Evolutionary conservation across 345 rosid genomes (phyloP).

Genomic region (Eucalyptus tenuipes): DNA sequence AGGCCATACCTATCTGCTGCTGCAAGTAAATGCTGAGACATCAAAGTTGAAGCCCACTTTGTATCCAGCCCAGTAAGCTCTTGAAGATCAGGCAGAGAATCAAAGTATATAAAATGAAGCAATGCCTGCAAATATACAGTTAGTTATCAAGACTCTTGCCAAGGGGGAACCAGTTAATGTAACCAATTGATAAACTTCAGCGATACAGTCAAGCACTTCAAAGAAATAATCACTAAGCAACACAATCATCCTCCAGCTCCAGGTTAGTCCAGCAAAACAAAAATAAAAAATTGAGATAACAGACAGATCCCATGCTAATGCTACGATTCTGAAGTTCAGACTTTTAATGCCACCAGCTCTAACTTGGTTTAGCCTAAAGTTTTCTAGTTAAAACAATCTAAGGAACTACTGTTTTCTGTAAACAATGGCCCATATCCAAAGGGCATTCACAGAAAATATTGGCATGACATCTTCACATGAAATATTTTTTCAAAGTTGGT

Average conservation of each 20-base stretch:
- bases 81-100: constrained; percentile 44
- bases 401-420: neutral
- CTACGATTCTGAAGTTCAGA: neutral
- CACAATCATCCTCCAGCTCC: neutral
- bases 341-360: neutral
- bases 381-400: neutral
- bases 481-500: neutral
- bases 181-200: neutral
- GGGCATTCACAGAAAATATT: neutral
- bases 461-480: neutral
- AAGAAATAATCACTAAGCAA: neutral
- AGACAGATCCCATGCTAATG: neutral
- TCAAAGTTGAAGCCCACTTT: constrained; percentile 54
- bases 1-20: constrained; percentile 64
- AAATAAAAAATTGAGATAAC: neutral
- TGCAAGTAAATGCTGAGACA: constrained; percentile 61
- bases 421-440: neutral
- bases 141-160: neutral
- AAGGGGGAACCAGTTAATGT: neutral
- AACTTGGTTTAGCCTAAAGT: neutral
- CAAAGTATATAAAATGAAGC: constrained; percentile 58
- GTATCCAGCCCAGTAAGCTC: constrained; percentile 45
- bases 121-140: constrained; percentile 26
- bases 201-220: neutral
- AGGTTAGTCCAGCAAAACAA: neutral